A percentile compares a stretch with the other conserved stretches of the same genome.
These are phyloP conservation scores for Phaeomoniella chlamydospora DNA, from an alignment of 2,329 filamentous ascomycete genomes.

Conservation along the genomic window DNA sequence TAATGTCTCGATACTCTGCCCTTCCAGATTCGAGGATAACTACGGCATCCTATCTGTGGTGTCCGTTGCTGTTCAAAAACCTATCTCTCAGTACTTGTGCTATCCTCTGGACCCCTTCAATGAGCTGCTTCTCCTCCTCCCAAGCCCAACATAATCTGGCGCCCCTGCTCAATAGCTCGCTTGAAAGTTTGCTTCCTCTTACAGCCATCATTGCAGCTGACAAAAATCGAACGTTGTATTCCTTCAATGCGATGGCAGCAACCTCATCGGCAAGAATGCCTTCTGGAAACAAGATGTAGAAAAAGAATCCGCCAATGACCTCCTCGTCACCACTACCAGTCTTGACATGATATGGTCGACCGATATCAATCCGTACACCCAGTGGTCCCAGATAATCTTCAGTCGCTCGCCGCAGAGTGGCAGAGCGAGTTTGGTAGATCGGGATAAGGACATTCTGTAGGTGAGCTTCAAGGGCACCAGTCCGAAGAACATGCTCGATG, in stretches of 20 bases:
- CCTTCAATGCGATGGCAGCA: slow-evolving; percentile 39
- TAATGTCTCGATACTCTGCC: too few relatives aligned
- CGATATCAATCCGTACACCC: slow-evolving; percentile 28
- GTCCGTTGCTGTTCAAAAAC: too few relatives aligned
- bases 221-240: slow-evolving; percentile 51
- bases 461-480: slow-evolving; percentile 35
- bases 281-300: slow-evolving; percentile 56
- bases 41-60: too few relatives aligned
- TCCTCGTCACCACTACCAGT: slow-evolving; percentile 15
- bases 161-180: slow-evolving; percentile 37
- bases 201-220: slow-evolving; percentile 41
- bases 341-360: slow-evolving; percentile 1
- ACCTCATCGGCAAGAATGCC: slow-evolving; percentile 38
- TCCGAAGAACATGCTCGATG: slow-evolving; percentile 36
- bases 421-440: slow-evolving; percentile 36
- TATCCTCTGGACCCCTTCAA: slow-evolving; percentile 47
- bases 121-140: slow-evolving; percentile 51
- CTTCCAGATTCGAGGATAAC: too few relatives aligned
- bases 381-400: slow-evolving; percentile 43
- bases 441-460: slow-evolving; percentile 39
- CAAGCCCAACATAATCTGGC: slow-evolving; percentile 60
- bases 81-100: too few relatives aligned
- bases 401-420: slow-evolving; percentile 43
- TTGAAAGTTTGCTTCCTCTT: slow-evolving; percentile 19
- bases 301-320: slow-evolving; percentile 65